Evolutionary conservation across 371 early-diverging fungal species (phyloP).

Genomic region (Quaeritorhiza haematococci): DNA sequence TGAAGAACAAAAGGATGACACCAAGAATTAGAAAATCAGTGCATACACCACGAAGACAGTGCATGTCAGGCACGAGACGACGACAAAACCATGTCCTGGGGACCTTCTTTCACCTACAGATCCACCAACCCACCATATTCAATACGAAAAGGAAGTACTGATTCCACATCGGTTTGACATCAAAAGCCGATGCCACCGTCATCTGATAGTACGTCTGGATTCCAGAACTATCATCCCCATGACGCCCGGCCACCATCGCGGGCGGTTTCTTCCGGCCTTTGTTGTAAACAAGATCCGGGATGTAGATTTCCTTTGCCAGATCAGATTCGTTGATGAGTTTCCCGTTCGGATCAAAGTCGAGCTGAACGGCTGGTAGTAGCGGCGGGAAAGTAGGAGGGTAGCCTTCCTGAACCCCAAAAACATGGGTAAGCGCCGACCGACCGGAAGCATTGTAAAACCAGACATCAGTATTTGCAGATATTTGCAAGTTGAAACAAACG

Average conservation of each 20-base stretch:
- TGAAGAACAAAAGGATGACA: conserved; percentile 2
- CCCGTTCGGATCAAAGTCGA: conserved; percentile 22
- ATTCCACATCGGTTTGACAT: conserved; percentile 19
- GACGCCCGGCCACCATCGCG: neutral
- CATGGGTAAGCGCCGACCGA: neutral
- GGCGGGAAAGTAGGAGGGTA: conserved; percentile 8
- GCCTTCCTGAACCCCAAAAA: conserved; percentile 21
- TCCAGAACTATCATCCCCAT: neutral
- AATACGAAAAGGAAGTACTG: conserved; percentile 16
- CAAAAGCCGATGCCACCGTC: conserved; percentile 6
- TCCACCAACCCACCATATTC: conserved; percentile 7
- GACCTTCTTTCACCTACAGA: neutral
- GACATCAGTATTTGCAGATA: neutral
- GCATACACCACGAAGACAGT: neutral
- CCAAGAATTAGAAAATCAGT: conserved; percentile 4
- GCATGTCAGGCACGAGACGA: neutral
- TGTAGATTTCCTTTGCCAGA: conserved; percentile 5
- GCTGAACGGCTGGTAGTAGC: conserved; percentile 4
- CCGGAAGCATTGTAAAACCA: neutral
- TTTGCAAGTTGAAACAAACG: neutral
- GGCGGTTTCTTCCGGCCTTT: neutral
- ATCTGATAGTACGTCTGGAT: conserved; percentile 14
- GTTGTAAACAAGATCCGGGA: conserved; percentile 11
- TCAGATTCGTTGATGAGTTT: conserved; percentile 18
- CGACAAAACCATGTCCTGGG: neutral